A percentile compares a stretch with the other conserved stretches of the same genome.
These are phyloP conservation scores for Candida freyschussii DNA, from an alignment of 1,139 yeast genomes.

Conservation along the genomic window DNA sequence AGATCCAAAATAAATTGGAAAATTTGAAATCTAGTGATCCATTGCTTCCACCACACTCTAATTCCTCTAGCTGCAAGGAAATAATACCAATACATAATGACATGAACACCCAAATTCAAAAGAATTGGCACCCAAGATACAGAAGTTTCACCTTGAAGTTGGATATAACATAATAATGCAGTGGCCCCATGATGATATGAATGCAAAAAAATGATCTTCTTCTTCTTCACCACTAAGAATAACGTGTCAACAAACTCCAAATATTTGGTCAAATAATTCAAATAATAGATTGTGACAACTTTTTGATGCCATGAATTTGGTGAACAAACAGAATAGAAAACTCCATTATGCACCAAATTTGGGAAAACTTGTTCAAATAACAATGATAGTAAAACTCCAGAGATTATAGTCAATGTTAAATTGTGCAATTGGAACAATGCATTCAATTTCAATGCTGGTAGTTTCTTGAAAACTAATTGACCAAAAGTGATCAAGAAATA, in stretches of 20 bases:
- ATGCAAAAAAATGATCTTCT: conserved; percentile 85
- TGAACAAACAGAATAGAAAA: conserved; percentile 82
- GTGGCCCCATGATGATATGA: conserved; percentile 99
- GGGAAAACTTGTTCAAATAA: conserved; percentile 84
- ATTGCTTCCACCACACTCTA: conserved; percentile 99
- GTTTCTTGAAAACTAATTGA: conserved; percentile 48
- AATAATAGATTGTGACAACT: conserved; percentile 75
- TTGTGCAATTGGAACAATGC: conserved; percentile 79
- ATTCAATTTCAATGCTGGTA: conserved; percentile 69
- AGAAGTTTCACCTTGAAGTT: conserved; percentile 83
- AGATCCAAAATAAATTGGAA: conserved; percentile 89
- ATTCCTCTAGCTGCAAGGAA: conserved; percentile 91
- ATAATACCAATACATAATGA: conserved; percentile 97
- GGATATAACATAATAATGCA: conserved; percentile 91
- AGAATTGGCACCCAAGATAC: conserved; percentile 95
- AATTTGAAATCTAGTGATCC: conserved; percentile 97
- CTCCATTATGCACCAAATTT: conserved; percentile 68
- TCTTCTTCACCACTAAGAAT: conserved; percentile 86
- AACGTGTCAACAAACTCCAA: conserved; percentile 88
- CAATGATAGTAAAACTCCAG: conserved; percentile 62
- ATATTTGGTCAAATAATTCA: conserved; percentile 74
- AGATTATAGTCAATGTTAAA: conserved; percentile 63
- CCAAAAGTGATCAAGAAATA: conserved; percentile 86
- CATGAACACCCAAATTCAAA: conserved; percentile 88
- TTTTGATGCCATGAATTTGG: conserved; percentile 79